These are phyloP conservation scores for Blastobotrys americana DNA, from an alignment of 805 yeast species.

Conservation along the genomic window DNA sequence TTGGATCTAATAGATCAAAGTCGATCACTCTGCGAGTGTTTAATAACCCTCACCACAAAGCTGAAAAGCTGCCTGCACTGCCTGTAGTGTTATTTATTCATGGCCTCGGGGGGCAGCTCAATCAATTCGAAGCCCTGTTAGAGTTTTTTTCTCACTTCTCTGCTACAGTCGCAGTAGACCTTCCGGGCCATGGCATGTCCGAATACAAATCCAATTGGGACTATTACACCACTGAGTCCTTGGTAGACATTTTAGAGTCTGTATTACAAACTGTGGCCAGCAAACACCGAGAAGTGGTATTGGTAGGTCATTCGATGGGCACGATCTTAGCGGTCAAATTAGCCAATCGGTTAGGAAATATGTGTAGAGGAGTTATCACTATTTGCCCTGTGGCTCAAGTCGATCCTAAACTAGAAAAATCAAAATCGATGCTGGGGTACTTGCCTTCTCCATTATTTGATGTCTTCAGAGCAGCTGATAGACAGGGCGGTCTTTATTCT, in stretches of 20 bases:
- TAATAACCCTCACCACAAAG: slow-evolving; percentile 25
- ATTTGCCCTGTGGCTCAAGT: slow-evolving; percentile 31
- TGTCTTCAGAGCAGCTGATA: slow-evolving; percentile 49
- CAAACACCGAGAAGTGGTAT: slow-evolving; percentile 25
- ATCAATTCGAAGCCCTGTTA: slow-evolving; percentile 73
- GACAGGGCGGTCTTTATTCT: slow-evolving; percentile 56
- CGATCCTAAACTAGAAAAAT: slow-evolving; percentile 12
- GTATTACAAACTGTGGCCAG: slow-evolving; percentile 30
- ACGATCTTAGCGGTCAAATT: slow-evolving; percentile 47
- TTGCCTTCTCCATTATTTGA: slow-evolving; percentile 40
- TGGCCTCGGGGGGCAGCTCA: slow-evolving; percentile 85
- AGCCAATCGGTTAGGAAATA: slow-evolving; percentile 24
- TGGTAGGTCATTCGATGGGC: slow-evolving; percentile 74
- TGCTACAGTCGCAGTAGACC: slow-evolving; percentile 63
- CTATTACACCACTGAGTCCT: slow-evolving; percentile 36
- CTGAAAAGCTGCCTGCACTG: slow-evolving; percentile 28
- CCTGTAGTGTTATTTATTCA: slow-evolving; percentile 68
- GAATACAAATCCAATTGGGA: slow-evolving; percentile 25
- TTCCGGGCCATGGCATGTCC: slow-evolving; percentile 77
- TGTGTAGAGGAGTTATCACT: slow-evolving; percentile 29
- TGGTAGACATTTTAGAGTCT: slow-evolving; percentile 34
- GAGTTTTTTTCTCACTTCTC: slow-evolving; percentile 55
- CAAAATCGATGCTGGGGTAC: slow-evolving; percentile 20
- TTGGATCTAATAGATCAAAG: not conserved
- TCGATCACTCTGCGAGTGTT: slow-evolving; percentile 16